Percentiles rank a stretch among this genome's conserved stretches.
Evolutionary conservation across 495 filamentous ascomycete species (phyloP).

Genomic region (Emericellopsis terricola): DNA sequence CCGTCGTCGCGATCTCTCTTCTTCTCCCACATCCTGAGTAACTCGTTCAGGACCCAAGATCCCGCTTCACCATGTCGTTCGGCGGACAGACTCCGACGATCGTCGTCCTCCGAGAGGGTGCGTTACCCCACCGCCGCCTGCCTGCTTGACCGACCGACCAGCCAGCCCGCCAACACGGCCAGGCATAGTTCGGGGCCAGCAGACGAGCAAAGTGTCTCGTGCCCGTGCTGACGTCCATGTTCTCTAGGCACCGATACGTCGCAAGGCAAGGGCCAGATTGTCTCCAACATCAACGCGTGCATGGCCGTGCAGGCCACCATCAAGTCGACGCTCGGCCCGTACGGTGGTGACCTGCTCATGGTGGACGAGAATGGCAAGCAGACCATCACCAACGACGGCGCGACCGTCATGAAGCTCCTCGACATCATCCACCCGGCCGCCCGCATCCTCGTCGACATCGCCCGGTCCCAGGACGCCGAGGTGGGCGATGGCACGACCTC

Average conservation of each 20-base stretch:
- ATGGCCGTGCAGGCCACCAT: constrained; percentile 93
- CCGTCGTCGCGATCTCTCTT: not conserved
- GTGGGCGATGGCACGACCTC: constrained; percentile 83
- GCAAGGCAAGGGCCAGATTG: constrained; percentile 90
- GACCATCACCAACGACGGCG: constrained; percentile 98
- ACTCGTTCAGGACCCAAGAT: too few species aligned
- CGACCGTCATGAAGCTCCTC: constrained; percentile 98
- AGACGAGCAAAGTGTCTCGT: too few species aligned
- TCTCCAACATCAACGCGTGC: constrained; percentile 98
- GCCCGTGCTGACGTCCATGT: constrained; percentile 9
- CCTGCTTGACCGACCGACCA: not conserved
- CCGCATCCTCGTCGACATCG: constrained; percentile 94
- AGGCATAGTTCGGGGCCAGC: too few species aligned
- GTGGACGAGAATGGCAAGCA: constrained; percentile 89
- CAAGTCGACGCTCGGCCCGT: constrained; percentile 89
- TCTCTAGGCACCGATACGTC: constrained; percentile 80
- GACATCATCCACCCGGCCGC: constrained; percentile 97
- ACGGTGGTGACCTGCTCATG: constrained; percentile 88
- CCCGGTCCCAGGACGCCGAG: constrained; percentile 96
- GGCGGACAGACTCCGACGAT: constrained; percentile 97
- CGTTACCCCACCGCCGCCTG: constrained; percentile 12
- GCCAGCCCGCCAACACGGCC: constrained; percentile 5
- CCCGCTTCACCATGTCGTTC: constrained; percentile 64
- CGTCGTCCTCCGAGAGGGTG: constrained; percentile 94
- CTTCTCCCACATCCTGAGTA: too few species aligned